phyloP scores from a whole-genome alignment of 345 rosid species.

The Arabis alpina region DNA sequence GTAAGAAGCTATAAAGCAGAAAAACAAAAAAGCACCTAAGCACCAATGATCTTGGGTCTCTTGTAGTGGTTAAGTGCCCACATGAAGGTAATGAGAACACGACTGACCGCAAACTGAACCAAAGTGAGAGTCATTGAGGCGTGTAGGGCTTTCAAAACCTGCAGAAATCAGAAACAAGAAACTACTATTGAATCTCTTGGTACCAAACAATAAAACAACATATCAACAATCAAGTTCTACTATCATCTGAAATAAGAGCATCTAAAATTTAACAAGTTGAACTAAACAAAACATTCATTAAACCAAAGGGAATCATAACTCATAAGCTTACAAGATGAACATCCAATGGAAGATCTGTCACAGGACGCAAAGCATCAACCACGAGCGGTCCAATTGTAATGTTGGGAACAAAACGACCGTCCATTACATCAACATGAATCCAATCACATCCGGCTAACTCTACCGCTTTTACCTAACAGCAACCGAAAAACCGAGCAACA shows the following conservation, averaged over 20 bases:
- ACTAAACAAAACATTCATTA: too few species aligned
- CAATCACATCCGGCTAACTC: slow-evolving; percentile 47
- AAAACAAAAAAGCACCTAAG: slow-evolving; percentile 50
- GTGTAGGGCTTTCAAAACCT: slow-evolving; percentile 46
- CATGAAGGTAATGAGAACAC: slow-evolving; percentile 53
- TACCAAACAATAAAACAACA: neutral
- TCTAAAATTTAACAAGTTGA: too few species aligned
- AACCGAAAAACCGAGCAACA: neutral
- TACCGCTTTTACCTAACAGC: slow-evolving; percentile 78
- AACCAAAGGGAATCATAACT: too few species aligned
- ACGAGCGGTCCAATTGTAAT: too few species aligned
- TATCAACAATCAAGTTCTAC: neutral
- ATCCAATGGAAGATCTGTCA: too few species aligned
- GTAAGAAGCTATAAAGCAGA: slow-evolving; percentile 1
- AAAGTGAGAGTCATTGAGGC: slow-evolving; percentile 74
- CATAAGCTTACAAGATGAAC: too few species aligned
- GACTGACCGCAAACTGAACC: slow-evolving; percentile 82
- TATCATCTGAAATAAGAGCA: too few species aligned
- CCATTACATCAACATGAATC: too few species aligned
- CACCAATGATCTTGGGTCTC: slow-evolving; percentile 71
- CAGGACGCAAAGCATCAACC: too few species aligned
- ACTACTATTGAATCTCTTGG: neutral
- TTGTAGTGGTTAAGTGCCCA: slow-evolving; percentile 47
- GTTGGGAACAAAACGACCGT: too few species aligned
- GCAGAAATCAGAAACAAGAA: slow-evolving; percentile 10